phyloP scores from a whole-genome alignment of 352 stramenopile genomes.

The Phytophthora pluvialis region DNA sequence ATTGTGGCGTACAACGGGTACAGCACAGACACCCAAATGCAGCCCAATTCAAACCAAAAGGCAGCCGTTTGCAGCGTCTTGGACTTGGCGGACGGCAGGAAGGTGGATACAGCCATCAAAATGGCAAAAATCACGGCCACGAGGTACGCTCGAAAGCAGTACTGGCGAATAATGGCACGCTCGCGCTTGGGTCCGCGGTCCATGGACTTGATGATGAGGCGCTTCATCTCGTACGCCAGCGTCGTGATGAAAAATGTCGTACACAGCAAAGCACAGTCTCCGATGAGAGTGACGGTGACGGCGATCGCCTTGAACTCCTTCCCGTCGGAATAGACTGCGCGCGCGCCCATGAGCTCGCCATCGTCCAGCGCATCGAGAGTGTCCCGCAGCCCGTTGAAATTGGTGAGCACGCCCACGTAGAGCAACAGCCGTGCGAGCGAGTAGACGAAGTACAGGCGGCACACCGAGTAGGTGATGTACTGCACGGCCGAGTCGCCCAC shows the following conservation, averaged over 20 bases:
- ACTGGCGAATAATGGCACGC: conserved; percentile 56
- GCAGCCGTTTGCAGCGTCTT: conserved; percentile 40
- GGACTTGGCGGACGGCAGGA: conserved; percentile 45
- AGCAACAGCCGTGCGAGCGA: conserved; percentile 56
- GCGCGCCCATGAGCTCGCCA: conserved; percentile 57
- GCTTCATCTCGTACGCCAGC: conserved; percentile 71
- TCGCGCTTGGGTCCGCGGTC: conserved; percentile 60
- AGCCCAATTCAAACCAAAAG: conserved; percentile 54
- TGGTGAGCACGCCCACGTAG: conserved; percentile 58
- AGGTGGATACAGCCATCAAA: conserved; percentile 38
- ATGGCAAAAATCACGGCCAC: conserved; percentile 44
- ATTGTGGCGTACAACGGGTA: conserved; percentile 62
- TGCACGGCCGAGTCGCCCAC: conserved; percentile 66
- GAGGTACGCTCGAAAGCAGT: conserved; percentile 53
- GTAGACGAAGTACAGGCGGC: conserved; percentile 71
- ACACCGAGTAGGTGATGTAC: conserved; percentile 73
- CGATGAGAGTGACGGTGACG: conserved; percentile 54
- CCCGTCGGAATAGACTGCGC: conserved; percentile 52
- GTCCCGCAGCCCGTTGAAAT: conserved; percentile 57
- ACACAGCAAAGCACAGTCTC: conserved; percentile 65
- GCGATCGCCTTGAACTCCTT: conserved; percentile 45
- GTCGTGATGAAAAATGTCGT: conserved; percentile 72
- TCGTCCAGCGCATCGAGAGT: conserved; percentile 54
- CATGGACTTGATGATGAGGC: conserved; percentile 72
- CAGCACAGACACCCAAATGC: conserved; percentile 61